Percentiles rank a stretch among this genome's conserved stretches.
Evolutionary conservation across 2,329 filamentous ascomycete species (phyloP).

Genomic region (Colletotrichum sp.): DNA sequence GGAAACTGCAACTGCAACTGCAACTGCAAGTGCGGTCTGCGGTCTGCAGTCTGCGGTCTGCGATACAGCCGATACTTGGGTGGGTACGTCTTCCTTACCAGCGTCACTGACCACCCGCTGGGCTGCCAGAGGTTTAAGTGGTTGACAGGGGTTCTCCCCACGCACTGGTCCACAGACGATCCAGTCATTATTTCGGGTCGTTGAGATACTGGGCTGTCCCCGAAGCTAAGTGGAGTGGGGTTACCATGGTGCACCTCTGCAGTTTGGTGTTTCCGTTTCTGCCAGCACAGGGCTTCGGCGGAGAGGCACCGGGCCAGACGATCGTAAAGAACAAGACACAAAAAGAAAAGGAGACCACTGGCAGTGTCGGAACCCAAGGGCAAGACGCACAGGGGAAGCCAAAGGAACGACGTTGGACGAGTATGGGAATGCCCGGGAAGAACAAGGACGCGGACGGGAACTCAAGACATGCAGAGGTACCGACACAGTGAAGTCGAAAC

Average conservation of each 20-base stretch:
- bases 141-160: slow-evolving; percentile 15
- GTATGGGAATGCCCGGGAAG: slow-evolving; percentile 1
- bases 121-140: slow-evolving; percentile 12
- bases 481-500: slow-evolving; percentile 10
- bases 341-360: background rate
- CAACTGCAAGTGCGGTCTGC: background rate
- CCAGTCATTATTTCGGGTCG: slow-evolving; percentile 16
- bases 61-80: background rate
- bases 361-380: background rate
- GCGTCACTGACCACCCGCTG: background rate
- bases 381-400: background rate
- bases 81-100: background rate
- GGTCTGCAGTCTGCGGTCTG: background rate
- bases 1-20: background rate
- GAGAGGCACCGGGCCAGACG: background rate
- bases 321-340: background rate
- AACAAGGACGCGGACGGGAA: slow-evolving; percentile 1
- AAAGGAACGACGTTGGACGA: background rate
- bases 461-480: slow-evolving; percentile 4
- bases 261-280: background rate
- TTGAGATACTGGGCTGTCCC: slow-evolving; percentile 5
- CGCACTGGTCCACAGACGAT: slow-evolving; percentile 4
- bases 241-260: background rate
- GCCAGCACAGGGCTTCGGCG: background rate
- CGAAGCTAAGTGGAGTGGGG: background rate